Percentiles rank a stretch among this genome's conserved stretches.
These are phyloP conservation scores for Aspergillus sp. DNA, from an alignment of 2,329 filamentous ascomycete genomes.

Conservation along the genomic window DNA sequence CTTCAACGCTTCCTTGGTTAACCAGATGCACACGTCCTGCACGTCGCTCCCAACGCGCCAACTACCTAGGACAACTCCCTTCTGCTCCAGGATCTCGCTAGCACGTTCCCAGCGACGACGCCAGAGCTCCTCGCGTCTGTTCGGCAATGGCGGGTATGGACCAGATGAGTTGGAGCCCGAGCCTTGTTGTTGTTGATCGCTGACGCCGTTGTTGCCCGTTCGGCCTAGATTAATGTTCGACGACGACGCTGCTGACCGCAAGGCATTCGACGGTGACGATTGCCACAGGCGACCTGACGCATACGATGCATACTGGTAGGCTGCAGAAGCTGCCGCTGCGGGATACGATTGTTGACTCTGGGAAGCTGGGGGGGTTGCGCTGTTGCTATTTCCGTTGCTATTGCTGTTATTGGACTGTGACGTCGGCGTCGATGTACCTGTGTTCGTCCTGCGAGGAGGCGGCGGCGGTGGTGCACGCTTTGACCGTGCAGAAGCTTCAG, in stretches of 20 bases:
- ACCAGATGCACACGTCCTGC: slow-evolving; percentile 35
- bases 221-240: slow-evolving; percentile 8
- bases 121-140: slow-evolving; percentile 44
- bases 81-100: slow-evolving; percentile 33
- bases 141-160: slow-evolving; percentile 29
- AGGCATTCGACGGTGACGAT: slow-evolving; percentile 10
- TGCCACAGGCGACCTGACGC: slow-evolving; percentile 22
- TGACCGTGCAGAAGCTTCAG: slow-evolving; percentile 8
- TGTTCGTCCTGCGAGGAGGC: slow-evolving; percentile 26
- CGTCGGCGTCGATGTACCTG: slow-evolving; percentile 14
- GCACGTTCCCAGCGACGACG: slow-evolving; percentile 41
- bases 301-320: slow-evolving; percentile 26
- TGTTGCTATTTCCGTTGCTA: slow-evolving; percentile 4
- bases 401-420: slow-evolving; percentile 5
- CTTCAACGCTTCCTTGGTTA: slow-evolving; percentile 35
- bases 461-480: slow-evolving; percentile 23
- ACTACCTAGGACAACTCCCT: slow-evolving; percentile 37
- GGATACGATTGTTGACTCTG: slow-evolving; percentile 19
- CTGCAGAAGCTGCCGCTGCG: slow-evolving; percentile 18
- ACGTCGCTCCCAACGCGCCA: slow-evolving; percentile 42
- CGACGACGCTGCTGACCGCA: slow-evolving; percentile 14
- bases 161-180: slow-evolving; percentile 4
- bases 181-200: slow-evolving; percentile 8
- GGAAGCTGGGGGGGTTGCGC: slow-evolving; percentile 3
- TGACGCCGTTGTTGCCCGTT: slow-evolving; percentile 10